Evolutionary conservation across 352 stramenopile species (phyloP).

Genomic region (Phytophthora syringae): DNA sequence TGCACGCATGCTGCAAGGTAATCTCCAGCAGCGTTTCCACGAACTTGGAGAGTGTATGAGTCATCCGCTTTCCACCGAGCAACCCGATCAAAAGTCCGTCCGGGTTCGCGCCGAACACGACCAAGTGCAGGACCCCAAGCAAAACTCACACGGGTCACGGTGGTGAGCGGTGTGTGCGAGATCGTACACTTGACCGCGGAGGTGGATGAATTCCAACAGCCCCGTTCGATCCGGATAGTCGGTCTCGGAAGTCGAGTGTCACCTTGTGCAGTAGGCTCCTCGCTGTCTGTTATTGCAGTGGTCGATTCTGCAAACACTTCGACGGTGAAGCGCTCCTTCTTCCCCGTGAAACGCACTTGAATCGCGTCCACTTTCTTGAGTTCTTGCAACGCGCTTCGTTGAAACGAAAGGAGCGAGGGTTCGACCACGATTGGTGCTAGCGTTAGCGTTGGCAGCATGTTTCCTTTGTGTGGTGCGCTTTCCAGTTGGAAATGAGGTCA

Average conservation of each 20-base stretch:
- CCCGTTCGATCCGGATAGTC: conserved; percentile 21
- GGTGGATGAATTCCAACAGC: conserved; percentile 20
- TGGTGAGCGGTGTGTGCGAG: conserved; percentile 21
- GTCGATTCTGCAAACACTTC: conserved; percentile 22
- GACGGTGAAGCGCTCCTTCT: conserved; percentile 21
- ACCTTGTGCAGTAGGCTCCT: neutral
- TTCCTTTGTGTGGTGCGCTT: neutral
- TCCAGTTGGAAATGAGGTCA: conserved; percentile 25
- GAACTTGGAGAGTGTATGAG: conserved; percentile 23
- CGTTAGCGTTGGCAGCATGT: conserved; percentile 27
- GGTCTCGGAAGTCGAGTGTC: conserved; percentile 11
- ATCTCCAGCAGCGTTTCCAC: conserved; percentile 17
- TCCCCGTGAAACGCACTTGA: conserved; percentile 9
- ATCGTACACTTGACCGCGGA: conserved; percentile 34
- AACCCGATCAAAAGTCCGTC: conserved; percentile 27
- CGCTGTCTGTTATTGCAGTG: neutral
- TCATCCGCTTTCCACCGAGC: conserved; percentile 18
- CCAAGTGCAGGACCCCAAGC: conserved; percentile 28
- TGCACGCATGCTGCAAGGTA: conserved; percentile 12
- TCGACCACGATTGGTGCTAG: conserved; percentile 14
- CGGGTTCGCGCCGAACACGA: conserved; percentile 36
- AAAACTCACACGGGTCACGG: conserved; percentile 32
- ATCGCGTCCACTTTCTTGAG: conserved; percentile 28
- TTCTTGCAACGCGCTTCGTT: conserved; percentile 25
- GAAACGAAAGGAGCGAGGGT: conserved; percentile 10